A percentile compares a stretch with the other conserved stretches of the same genome.
Conservation (phyloP, 2,329 filamentous ascomycete genomes). For the Colletotrichum graminicola region DNA sequence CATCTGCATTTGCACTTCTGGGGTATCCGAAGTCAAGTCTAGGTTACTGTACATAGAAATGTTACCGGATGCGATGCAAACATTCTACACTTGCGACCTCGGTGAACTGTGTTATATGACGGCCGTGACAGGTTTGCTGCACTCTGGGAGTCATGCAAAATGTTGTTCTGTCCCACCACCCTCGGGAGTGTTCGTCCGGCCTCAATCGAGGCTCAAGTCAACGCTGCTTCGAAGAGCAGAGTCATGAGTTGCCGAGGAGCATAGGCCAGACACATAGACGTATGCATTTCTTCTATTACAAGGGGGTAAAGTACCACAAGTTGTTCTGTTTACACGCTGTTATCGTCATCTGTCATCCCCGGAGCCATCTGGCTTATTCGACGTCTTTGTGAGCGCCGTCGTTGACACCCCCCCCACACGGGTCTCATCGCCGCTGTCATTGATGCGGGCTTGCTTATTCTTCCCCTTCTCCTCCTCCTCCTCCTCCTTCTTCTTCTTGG, state of each 20-base stretch:
- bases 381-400: background rate
- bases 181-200: background rate
- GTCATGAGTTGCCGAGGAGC: background rate
- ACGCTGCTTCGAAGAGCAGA: background rate
- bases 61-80: constrained; percentile 29
- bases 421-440: background rate
- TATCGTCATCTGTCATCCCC: background rate
- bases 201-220: background rate
- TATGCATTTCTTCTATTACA: constrained; percentile 50
- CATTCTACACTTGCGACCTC: too few relatives aligned
- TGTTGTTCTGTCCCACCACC: background rate
- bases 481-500: background rate
- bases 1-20: constrained; percentile 32
- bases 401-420: background rate
- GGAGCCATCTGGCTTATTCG: background rate
- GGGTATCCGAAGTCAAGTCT: constrained; percentile 19
- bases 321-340: constrained; percentile 51
- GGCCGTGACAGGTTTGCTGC: background rate
- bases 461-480: too few relatives aligned
- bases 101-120: too few relatives aligned
- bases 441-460: background rate
- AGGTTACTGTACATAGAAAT: constrained; percentile 37
- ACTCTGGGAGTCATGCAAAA: background rate
- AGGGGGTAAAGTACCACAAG: constrained; percentile 53
- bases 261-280: constrained; percentile 17